Conservation (phyloP, 2,329 filamentous ascomycete genomes). For the Fusarium begoniae region DNA sequence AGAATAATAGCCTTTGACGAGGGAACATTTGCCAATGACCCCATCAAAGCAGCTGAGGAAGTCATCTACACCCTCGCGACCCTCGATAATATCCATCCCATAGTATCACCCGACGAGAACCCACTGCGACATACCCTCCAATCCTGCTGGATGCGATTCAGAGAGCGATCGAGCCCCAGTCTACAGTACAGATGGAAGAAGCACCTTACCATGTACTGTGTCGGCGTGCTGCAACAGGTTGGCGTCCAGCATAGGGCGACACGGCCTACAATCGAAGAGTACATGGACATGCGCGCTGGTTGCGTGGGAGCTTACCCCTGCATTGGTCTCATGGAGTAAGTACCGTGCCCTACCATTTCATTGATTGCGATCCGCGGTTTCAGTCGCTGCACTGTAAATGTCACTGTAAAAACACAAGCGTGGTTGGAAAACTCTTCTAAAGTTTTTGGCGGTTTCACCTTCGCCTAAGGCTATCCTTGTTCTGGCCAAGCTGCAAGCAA, state of each 20-base stretch:
- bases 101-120: slow-evolving; percentile 10
- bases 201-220: slow-evolving; percentile 22
- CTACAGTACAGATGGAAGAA: slow-evolving; percentile 26
- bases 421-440: not conserved
- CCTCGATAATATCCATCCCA: slow-evolving; percentile 16
- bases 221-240: slow-evolving; percentile 19
- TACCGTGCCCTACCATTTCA: not conserved
- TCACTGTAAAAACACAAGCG: not conserved
- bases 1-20: slow-evolving; percentile 15
- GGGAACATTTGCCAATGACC: slow-evolving; percentile 15
- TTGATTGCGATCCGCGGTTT: slow-evolving; percentile 1
- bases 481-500: not conserved
- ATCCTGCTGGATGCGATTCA: slow-evolving; percentile 22
- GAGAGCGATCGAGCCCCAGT: slow-evolving; percentile 6
- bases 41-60: slow-evolving; percentile 25
- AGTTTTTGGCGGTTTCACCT: not conserved
- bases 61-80: slow-evolving; percentile 24
- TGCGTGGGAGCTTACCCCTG: slow-evolving; percentile 22
- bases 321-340: slow-evolving; percentile 26
- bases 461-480: not conserved
- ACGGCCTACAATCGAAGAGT: slow-evolving; percentile 6
- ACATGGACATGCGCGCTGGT: slow-evolving; percentile 26
- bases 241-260: slow-evolving; percentile 4
- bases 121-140: slow-evolving; percentile 17
- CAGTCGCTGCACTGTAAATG: not conserved